Conservation (phyloP, 2,329 filamentous ascomycete genomes). For the Sarocladium kiliense region DNA sequence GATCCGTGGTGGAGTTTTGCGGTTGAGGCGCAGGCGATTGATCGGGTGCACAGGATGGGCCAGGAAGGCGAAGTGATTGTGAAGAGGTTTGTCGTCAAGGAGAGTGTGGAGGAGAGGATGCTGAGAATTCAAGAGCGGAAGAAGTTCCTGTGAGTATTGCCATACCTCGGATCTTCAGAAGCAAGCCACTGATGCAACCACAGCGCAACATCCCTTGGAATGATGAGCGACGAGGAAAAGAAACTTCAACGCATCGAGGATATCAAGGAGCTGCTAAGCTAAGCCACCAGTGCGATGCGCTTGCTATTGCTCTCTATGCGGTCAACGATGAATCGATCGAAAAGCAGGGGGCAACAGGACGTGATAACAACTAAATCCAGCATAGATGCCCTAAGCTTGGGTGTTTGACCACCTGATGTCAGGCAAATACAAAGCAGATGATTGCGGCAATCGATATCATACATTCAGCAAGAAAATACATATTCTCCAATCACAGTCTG, state of each 20-base stretch:
- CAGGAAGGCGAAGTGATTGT: constrained; percentile 84
- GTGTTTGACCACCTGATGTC: no score
- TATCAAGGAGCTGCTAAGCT: constrained; percentile 58
- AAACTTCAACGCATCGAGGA: constrained; percentile 80
- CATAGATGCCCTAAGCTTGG: no score
- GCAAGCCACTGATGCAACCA: constrained; percentile 16
- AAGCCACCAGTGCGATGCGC: not conserved
- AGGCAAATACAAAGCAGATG: no score
- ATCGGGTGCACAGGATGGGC: constrained; percentile 95
- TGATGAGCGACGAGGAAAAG: constrained; percentile 89
- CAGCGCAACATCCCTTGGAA: constrained; percentile 88
- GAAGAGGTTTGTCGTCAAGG: constrained; percentile 80
- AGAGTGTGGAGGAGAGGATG: constrained; percentile 95
- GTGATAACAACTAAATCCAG: no score
- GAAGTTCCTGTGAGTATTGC: constrained; percentile 76
- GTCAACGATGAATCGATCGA: not conserved
- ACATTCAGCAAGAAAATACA: not conserved
- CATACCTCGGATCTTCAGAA: not conserved
- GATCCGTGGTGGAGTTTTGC: constrained; percentile 99
- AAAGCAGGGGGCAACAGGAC: no score
- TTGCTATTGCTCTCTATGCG: not conserved
- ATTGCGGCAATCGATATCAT: not conserved
- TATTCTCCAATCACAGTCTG: not conserved
- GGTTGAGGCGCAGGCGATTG: constrained; percentile 93
- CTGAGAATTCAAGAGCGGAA: constrained; percentile 88